Percentiles rank a stretch among this genome's conserved stretches.
These are phyloP conservation scores for Pseudogymnoascus sp. DNA, from an alignment of 2,329 filamentous ascomycete genomes.

Conservation along the genomic window DNA sequence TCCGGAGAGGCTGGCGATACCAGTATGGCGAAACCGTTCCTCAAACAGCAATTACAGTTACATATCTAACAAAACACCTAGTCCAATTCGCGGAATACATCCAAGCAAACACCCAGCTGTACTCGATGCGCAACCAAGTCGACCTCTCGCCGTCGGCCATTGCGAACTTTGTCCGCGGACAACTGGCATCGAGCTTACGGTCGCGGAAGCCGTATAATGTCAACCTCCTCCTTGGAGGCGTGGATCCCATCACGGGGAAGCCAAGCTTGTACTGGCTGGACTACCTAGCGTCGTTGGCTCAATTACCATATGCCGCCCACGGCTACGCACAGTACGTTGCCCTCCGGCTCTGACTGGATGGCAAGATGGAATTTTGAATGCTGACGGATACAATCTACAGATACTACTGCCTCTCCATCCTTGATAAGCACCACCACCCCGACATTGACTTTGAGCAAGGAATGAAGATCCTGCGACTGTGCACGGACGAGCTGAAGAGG, in stretches of 20 bases:
- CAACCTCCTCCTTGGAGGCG: conserved; percentile 88
- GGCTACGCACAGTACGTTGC: conserved; percentile 83
- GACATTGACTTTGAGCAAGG: conserved; percentile 85
- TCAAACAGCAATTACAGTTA: neutral
- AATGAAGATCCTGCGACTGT: conserved; percentile 87
- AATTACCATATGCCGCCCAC: conserved; percentile 90
- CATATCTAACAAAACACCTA: conserved; percentile 31
- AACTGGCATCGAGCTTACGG: conserved; percentile 83
- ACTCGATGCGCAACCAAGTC: conserved; percentile 95
- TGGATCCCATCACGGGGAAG: conserved; percentile 85
- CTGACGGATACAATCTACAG: conserved; percentile 34
- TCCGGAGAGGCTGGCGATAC: conserved; percentile 95
- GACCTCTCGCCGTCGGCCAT: conserved; percentile 85
- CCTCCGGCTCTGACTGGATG: neutral
- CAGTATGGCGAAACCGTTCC: conserved; percentile 43
- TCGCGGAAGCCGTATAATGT: conserved; percentile 94
- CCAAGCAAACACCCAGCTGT: conserved; percentile 95
- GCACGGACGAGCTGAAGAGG: conserved; percentile 93
- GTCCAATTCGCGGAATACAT: conserved; percentile 99
- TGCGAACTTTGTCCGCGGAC: conserved; percentile 86
- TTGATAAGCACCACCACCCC: conserved; percentile 97
- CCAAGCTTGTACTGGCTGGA: conserved; percentile 95
- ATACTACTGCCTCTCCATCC: conserved; percentile 95
- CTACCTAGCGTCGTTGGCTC: conserved; percentile 82
- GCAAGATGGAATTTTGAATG: neutral